Percentiles rank a stretch among this genome's conserved stretches.
phyloP scores from a whole-genome alignment of 73 alveolate species.

The Diophrys appendiculata region DNA sequence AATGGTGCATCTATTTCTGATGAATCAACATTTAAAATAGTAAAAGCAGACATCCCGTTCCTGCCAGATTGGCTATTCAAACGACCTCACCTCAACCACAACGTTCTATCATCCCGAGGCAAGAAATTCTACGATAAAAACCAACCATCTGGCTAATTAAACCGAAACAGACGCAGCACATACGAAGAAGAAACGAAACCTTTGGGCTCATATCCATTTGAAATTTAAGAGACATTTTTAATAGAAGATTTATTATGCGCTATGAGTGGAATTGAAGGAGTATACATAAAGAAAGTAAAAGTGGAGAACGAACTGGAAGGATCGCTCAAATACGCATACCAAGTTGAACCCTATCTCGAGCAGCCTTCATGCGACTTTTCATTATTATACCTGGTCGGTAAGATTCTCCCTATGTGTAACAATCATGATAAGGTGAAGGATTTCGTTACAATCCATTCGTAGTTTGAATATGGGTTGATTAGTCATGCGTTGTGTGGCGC shows the following conservation, averaged over 20 bases:
- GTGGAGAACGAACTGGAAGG: constrained; percentile 63
- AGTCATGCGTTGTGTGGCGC: constrained; percentile 93
- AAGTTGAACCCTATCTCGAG: constrained; percentile 92
- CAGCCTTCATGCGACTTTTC: constrained; percentile 95
- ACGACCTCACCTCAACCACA: constrained; percentile 82
- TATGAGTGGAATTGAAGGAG: constrained; percentile 94
- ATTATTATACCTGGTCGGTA: constrained; percentile 77
- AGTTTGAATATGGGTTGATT: constrained; percentile 89
- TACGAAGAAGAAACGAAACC: constrained; percentile 85
- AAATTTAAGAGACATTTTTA: constrained; percentile 83
- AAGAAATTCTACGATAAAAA: constrained; percentile 29
- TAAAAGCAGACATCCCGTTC: constrained; percentile 83
- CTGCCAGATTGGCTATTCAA: constrained; percentile 92
- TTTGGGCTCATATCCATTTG: constrained; percentile 78
- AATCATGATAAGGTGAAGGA: constrained; percentile 83
- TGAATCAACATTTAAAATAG: constrained; percentile 87
- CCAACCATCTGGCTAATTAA: no score
- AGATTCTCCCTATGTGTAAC: constrained; percentile 87
- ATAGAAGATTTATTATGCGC: constrained; percentile 90
- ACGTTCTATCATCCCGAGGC: constrained; percentile 44
- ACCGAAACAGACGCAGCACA: constrained; percentile 28
- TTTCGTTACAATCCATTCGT: constrained; percentile 73
- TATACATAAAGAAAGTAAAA: constrained; percentile 76
- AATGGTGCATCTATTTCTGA: constrained; percentile 81
- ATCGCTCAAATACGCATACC: constrained; percentile 65